Percentiles rank a stretch among this genome's conserved stretches.
Conservation (phyloP, 805 yeast genomes). For the Diddensiella santjacobensis region DNA sequence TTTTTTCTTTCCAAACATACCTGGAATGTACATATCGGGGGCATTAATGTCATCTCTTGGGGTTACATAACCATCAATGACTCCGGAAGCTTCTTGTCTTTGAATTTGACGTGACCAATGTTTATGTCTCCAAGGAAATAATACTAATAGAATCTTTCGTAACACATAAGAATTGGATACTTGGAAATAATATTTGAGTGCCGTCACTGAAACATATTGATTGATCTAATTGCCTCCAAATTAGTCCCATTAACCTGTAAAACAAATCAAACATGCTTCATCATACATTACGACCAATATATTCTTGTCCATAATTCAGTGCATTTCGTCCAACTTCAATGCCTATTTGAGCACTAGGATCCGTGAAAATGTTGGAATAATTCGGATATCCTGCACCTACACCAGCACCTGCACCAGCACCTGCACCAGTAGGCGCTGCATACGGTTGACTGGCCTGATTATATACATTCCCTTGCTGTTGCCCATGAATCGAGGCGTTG, state of each 20-base stretch:
- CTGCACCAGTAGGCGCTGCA: conserved; percentile 24
- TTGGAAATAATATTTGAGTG: conserved; percentile 82
- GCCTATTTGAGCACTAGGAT: conserved; percentile 80
- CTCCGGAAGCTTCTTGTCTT: conserved; percentile 38
- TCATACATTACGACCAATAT: conserved; percentile 62
- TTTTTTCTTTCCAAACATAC: conserved; percentile 77
- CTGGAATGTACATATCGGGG: conserved; percentile 93
- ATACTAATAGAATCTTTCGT: conserved; percentile 62
- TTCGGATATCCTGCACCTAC: conserved; percentile 21
- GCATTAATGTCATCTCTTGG: conserved; percentile 89
- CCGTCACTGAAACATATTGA: conserved; percentile 46
- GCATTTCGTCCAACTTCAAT: conserved; percentile 86
- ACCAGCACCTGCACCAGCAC: conserved; percentile 18
- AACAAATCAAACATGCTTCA: conserved; percentile 3
- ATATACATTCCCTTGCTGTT: conserved; percentile 22
- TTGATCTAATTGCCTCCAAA: conserved; percentile 38
- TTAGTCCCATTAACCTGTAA: no score
- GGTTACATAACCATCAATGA: conserved; percentile 52
- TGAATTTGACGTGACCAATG: conserved; percentile 66
- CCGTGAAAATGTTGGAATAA: conserved; percentile 51
- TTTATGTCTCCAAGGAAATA: conserved; percentile 81
- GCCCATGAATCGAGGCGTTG: conserved; percentile 27
- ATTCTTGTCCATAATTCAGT: conserved; percentile 73
- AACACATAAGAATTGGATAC: conserved; percentile 86
- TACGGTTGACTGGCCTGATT: conserved; percentile 13